Conservation (phyloP, 306 rosid genomes). For the Malus sylvestris region DNA sequence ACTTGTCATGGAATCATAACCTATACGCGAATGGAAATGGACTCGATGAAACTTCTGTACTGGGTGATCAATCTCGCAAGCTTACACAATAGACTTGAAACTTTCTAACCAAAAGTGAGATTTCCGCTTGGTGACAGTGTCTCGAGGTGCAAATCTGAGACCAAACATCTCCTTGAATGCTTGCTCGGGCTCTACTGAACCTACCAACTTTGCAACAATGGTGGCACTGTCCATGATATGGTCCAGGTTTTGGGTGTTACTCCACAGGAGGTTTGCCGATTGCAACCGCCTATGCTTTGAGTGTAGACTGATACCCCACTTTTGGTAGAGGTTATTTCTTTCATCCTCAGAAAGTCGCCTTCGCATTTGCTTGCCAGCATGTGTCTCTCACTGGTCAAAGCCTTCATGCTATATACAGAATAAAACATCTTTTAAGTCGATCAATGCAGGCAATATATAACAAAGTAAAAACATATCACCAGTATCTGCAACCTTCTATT, state of each 20-base stretch:
- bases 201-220: conserved; percentile 66
- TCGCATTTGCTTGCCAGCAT: conserved; percentile 69
- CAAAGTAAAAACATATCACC: too few species aligned
- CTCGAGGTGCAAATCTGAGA: conserved; percentile 74
- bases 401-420: conserved; percentile 34
- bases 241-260: conserved; percentile 40
- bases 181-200: conserved; percentile 61
- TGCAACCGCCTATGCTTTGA: conserved; percentile 64
- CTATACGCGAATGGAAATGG: conserved; percentile 15
- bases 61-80: background rate
- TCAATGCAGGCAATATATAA: too few species aligned
- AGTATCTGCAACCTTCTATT: too few species aligned
- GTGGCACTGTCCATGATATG: conserved; percentile 70
- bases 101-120: conserved; percentile 42
- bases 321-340: conserved; percentile 52
- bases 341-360: conserved; percentile 50
- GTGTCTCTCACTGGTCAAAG: conserved; percentile 61
- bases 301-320: conserved; percentile 63
- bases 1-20: conserved; percentile 12
- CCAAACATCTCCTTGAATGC: conserved; percentile 99
- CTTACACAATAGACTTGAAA: conserved; percentile 45
- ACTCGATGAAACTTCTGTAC: conserved; percentile 12
- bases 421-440: background rate
- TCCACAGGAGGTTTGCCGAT: conserved; percentile 62
- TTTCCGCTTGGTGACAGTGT: conserved; percentile 25